Evolutionary conservation across 805 yeast species (phyloP), one percentile per base, ranked within the genome.

Genomic region (Saccharomycopsis vini): DNA sequence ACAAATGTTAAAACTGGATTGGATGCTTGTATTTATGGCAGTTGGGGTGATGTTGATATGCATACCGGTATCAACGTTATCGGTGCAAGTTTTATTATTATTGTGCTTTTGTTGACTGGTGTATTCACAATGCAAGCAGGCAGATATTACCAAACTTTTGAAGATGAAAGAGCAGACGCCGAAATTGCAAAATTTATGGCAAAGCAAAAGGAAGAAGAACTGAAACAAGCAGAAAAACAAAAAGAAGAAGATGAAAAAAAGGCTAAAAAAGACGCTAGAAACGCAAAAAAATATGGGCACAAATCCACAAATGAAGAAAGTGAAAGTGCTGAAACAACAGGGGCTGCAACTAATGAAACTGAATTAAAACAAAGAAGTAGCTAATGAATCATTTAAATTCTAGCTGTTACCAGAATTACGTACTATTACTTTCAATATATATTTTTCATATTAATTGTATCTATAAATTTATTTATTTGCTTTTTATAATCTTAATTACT

Each of bases 11-110:
- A 86, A 57, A 76, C 83, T 42, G 97, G 97, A 43, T 68, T 80
- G 32, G 72, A 73, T 53, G 75, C 89, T 45, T 75, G 86, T 43
- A 54, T 77, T 22, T 62, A 72, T 46, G 89, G 88, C 36, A 69
- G 77, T 48, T 90, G 97, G 97, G 97, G 96, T 52, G 97, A 90
- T 41, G 95, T 92, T 40, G 85, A 84, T 56, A 77, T 74, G 59
- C 70, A 71, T 49, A 85, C 95, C 19, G 97, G 97, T 24, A 64
- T 90, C 56, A 86, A 85, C 52, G 95, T 92, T 32, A 75, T 92
- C 56, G 96, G 92, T 33, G 97, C 97, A 4, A 79, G 92, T 23
- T 81, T 81, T 62, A 72, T 81, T 31, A 80, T 90, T 69, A 69
- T 85, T 52, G 75, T 83, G 6, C 60, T 86, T 43, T 68, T 83